These are phyloP conservation scores for Cucurbita moschata DNA, from an alignment of 306 rosid genomes.

Conservation along the genomic window DNA sequence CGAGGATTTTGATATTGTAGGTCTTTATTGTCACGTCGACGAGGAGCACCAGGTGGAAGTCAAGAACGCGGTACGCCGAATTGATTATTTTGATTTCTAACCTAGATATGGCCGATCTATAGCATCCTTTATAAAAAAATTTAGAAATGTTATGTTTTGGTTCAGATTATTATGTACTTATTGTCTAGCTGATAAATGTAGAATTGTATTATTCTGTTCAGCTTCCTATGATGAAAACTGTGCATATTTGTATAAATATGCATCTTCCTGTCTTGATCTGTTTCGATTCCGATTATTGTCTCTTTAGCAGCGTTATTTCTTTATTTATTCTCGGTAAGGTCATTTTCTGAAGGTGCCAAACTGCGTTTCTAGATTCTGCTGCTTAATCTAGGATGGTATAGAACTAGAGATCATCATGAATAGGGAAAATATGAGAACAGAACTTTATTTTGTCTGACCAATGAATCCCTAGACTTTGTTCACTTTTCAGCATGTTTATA, in stretches of 20 bases:
- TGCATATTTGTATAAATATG: background rate
- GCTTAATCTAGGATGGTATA: background rate
- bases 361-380: background rate
- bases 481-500: background rate
- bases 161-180: background rate
- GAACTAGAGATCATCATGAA: background rate
- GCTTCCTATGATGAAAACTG: background rate
- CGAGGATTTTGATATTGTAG: constrained; percentile 53
- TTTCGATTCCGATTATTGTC: background rate
- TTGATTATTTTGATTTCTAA: background rate
- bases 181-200: background rate
- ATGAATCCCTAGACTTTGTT: background rate
- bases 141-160: background rate
- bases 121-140: background rate
- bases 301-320: background rate
- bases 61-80: constrained; percentile 35
- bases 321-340: background rate
- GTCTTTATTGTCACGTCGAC: constrained; percentile 62
- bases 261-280: background rate
- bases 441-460: background rate
- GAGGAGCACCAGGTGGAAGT: constrained; percentile 51
- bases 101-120: background rate
- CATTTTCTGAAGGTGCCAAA: background rate
- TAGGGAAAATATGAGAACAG: background rate
- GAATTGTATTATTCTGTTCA: background rate